These are phyloP conservation scores for Lathyrus tuberosus DNA, from an alignment of 306 rosid genomes.

Conservation along the genomic window DNA sequence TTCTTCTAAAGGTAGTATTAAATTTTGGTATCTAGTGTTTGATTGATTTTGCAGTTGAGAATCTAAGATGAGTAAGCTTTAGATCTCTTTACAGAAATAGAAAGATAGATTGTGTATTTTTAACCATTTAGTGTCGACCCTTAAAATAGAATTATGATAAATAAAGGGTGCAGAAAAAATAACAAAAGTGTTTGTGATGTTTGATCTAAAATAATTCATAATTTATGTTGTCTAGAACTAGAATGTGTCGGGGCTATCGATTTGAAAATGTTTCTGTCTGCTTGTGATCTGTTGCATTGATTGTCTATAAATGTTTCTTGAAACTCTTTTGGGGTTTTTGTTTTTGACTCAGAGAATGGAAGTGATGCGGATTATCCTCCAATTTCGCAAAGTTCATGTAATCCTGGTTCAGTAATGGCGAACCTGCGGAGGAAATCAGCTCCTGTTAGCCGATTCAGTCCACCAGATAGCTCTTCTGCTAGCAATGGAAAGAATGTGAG, in stretches of 20 bases:
- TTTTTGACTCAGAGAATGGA: conserved; percentile 57
- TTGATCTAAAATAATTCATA: conserved; percentile 15
- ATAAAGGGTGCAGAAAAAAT: neutral
- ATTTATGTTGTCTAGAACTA: neutral
- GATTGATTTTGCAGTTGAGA: conserved; percentile 16
- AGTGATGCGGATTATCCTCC: conserved; percentile 61
- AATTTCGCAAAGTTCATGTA: conserved; percentile 54
- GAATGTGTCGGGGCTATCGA: neutral
- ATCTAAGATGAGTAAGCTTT: neutral
- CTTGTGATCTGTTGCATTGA: conserved; percentile 27
- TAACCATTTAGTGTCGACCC: neutral
- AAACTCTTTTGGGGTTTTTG: conserved; percentile 28
- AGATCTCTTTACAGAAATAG: conserved; percentile 34
- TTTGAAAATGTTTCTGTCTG: neutral
- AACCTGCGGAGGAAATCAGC: conserved; percentile 54
- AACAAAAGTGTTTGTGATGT: neutral
- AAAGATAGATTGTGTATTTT: conserved; percentile 19
- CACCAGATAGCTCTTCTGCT: conserved; percentile 61
- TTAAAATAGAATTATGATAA: neutral
- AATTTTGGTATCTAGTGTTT: conserved; percentile 15
- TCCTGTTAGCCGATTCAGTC: conserved; percentile 51
- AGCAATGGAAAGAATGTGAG: conserved; percentile 60
- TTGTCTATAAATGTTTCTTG: conserved; percentile 26
- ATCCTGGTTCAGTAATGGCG: conserved; percentile 52
- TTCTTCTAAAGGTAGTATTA: conserved; percentile 72